A percentile compares a stretch with the other conserved stretches of the same genome.
Evolutionary conservation across 345 rosid genomes (phyloP).

Genomic region (Zanthoxylum bungeanum): DNA sequence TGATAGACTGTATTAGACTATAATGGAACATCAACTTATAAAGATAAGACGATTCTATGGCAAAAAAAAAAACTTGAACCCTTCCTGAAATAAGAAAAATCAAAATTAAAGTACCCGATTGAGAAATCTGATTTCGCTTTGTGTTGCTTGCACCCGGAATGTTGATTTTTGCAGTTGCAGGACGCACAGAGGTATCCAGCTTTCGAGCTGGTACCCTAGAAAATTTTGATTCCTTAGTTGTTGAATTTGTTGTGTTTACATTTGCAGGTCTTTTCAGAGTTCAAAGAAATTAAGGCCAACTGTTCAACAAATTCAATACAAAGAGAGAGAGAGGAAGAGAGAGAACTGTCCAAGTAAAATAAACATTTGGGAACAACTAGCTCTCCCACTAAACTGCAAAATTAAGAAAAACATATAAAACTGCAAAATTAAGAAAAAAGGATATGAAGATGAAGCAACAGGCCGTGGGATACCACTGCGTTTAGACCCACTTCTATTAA

Average conservation of each 20-base stretch:
- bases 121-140: constrained; percentile 39
- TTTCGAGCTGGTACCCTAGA: constrained; percentile 42
- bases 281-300: constrained; percentile 57
- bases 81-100: background rate
- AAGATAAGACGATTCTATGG: background rate
- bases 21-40: background rate
- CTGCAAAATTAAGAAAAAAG: constrained; percentile 34
- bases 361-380: constrained; percentile 5
- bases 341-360: background rate
- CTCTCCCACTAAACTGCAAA: background rate
- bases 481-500: constrained; percentile 63
- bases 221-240: constrained; percentile 41
- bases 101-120: constrained; percentile 38
- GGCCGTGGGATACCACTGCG: constrained; percentile 62
- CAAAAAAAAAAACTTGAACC: constrained; percentile 2
- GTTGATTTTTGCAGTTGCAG: constrained; percentile 34
- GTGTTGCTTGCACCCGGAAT: constrained; percentile 26
- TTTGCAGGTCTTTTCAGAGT: constrained; percentile 66
- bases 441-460: constrained; percentile 73
- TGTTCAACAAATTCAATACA: constrained; percentile 11
- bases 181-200: constrained; percentile 25
- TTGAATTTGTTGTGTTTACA: constrained; percentile 30
- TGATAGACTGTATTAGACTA: background rate
- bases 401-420: constrained; percentile 1
- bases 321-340: background rate